phyloP scores from a whole-genome alignment of 805 yeast species.

The Spathaspora hagerdaliae region DNA sequence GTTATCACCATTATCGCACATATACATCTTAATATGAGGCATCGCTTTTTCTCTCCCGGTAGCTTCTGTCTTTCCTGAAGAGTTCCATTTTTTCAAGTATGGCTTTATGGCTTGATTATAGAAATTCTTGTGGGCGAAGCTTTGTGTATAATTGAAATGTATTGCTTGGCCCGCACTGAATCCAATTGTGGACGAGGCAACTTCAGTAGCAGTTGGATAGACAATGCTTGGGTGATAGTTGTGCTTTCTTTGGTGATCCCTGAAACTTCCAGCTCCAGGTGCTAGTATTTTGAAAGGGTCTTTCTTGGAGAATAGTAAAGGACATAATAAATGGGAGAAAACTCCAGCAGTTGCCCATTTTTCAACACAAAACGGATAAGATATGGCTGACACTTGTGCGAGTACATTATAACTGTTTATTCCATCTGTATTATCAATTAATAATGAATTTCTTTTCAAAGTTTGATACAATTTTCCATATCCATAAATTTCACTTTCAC shows the following conservation, averaged over 20 bases:
- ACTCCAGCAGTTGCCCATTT: constrained; percentile 32
- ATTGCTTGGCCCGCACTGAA: constrained; percentile 47
- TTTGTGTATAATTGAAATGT: constrained; percentile 37
- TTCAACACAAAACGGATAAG: constrained; percentile 35
- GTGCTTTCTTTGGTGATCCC: constrained; percentile 16
- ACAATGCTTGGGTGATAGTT: constrained; percentile 35
- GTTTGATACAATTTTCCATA: constrained; percentile 45
- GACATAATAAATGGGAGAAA: constrained; percentile 46
- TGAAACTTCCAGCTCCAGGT: constrained; percentile 21
- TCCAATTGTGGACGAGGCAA: constrained; percentile 41
- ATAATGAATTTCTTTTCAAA: constrained; percentile 29
- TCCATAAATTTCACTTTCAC: constrained; percentile 36
- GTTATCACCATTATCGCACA: constrained; percentile 48
- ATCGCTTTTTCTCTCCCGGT: constrained; percentile 39
- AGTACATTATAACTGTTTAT: constrained; percentile 25
- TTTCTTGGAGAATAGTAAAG: constrained; percentile 33
- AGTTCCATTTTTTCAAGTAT: constrained; percentile 45
- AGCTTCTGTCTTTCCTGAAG: constrained; percentile 4
- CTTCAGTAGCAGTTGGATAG: constrained; percentile 42
- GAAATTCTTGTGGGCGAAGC: constrained; percentile 27
- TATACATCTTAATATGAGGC: constrained; percentile 68
- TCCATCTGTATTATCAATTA: constrained; percentile 13
- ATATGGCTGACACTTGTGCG: constrained; percentile 47
- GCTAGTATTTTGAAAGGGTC: constrained; percentile 16
- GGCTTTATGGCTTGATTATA: constrained; percentile 37